Base-by-base conservation (phyloP, 2,329 filamentous ascomycete genomes). In the Venturia effusa region DNA sequence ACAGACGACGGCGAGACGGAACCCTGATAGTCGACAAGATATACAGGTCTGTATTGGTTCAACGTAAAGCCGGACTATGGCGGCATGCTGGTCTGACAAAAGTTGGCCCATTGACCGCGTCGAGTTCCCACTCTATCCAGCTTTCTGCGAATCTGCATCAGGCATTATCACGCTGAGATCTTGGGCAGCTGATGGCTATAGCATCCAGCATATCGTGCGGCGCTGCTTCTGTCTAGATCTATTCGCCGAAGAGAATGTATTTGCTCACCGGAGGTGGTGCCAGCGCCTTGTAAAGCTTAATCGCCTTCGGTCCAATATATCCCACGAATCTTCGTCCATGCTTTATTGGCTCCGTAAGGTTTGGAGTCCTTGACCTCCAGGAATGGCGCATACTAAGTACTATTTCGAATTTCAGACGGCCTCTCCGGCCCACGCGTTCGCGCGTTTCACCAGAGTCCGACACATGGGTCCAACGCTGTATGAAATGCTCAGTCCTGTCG, bases 11-110 rank as follows among this genome's bases (percentile, higher is more conserved):
- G 87, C 69, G 89, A 87, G 0, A 84, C 79, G 2, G 82, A 72
- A 10, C 79, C 81, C 0, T 86, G 84, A 71, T 88, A 88, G 70
- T 89, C 86, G 1, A 89, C 78, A 51, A 89, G 68, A 70, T 90
- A 84, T 86, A 89, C 66, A 85, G 81, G 0, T 80, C 76, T 0
- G 85, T 87, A 67, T 89, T 89, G 1, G 80, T 80, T 85, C 85
- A 89, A 67, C 83, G 83, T 39, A 73, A 77, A 70, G 87, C 69
- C 65, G 77, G 73, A 67, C 83, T 72, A 2, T 79, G 82, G 22
- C 82, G 83, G 3, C 76, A 76, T 1, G 81, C 79, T 1, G 84
- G 83, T 0, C 80, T 81, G 0, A 78, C 81, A 51, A 68, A 69
- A 0, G 66, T 68, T 0, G 86, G 86, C 63, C 81, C 85, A 0